phyloP scores from a whole-genome alignment of 805 yeast genomes.

The Yamadazyma scolyti region DNA sequence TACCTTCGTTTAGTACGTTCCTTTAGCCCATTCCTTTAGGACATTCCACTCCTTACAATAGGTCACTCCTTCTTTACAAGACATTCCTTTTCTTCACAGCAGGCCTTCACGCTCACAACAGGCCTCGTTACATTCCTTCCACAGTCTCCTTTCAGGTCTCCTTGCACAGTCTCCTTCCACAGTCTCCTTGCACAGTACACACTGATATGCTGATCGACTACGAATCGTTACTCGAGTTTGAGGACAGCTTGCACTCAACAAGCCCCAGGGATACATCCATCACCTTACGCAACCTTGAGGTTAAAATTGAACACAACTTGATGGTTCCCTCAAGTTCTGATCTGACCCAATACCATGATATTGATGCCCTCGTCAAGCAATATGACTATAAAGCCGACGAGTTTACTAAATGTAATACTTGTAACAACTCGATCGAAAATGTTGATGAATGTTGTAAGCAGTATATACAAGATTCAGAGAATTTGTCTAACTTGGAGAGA shows the following conservation, averaged over 20 bases:
- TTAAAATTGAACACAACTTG: slow-evolving; percentile 21
- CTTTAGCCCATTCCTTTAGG: too few species aligned
- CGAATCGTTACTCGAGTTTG: slow-evolving; percentile 30
- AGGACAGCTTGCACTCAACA: slow-evolving; percentile 24
- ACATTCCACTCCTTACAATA: too few species aligned
- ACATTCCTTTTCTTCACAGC: too few species aligned
- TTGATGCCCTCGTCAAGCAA: slow-evolving; percentile 11
- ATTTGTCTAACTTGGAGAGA: slow-evolving; percentile 26
- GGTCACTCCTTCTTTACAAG: too few species aligned
- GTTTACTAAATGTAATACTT: slow-evolving; percentile 28
- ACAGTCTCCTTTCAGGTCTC: too few species aligned
- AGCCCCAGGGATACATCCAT: slow-evolving; percentile 15
- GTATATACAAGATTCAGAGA: slow-evolving; percentile 15
- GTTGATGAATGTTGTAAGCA: slow-evolving; percentile 22
- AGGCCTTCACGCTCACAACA: too few species aligned
- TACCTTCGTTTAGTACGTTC: too few species aligned
- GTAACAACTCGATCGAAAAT: slow-evolving; percentile 20
- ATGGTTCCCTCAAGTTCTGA: slow-evolving; percentile 10
- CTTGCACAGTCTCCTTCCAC: too few species aligned
- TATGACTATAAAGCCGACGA: slow-evolving; percentile 26
- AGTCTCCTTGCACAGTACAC: too few species aligned
- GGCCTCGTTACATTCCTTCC: too few species aligned
- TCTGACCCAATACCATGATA: slow-evolving; percentile 4
- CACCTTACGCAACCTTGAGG: slow-evolving; percentile 21
- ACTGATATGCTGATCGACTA: slow-evolving; percentile 20